These are phyloP conservation scores for Ostreobium quekettii DNA, from an alignment of 139 green algal species.

Conservation along the genomic window DNA sequence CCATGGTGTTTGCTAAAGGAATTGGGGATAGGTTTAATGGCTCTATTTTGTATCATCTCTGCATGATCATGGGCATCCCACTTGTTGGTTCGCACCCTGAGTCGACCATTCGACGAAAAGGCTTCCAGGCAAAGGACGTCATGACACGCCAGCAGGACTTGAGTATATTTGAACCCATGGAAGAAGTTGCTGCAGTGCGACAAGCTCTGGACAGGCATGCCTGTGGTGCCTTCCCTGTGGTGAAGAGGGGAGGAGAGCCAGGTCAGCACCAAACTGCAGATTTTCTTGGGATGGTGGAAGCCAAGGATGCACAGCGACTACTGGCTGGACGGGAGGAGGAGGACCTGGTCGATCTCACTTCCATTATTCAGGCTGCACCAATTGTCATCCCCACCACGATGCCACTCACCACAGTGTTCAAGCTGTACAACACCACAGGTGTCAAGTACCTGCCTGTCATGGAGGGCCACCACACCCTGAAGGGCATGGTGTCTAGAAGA, in stretches of 20 bases:
- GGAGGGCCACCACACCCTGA: constrained; percentile 2
- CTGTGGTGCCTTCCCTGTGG: too few species aligned
- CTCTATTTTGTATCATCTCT: constrained; percentile 14
- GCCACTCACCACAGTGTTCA: not conserved
- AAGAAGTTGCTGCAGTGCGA: too few species aligned
- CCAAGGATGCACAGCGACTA: too few species aligned
- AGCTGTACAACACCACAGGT: constrained; percentile 4
- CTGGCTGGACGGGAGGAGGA: not conserved
- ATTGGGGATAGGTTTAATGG: constrained; percentile 19
- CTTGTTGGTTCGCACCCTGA: constrained; percentile 13
- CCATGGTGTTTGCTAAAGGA: constrained; percentile 12
- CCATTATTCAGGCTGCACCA: not conserved
- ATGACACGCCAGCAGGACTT: too few species aligned
- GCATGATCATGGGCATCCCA: constrained; percentile 4
- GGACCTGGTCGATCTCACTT: not conserved
- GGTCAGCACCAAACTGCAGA: too few species aligned
- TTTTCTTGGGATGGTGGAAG: too few species aligned
- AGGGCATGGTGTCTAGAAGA: constrained; percentile 6
- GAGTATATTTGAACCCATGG: too few species aligned
- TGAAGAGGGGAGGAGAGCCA: too few species aligned
- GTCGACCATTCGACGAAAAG: constrained; percentile 8
- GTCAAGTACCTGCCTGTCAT: constrained; percentile 16
- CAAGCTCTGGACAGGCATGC: too few species aligned
- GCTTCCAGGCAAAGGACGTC: constrained; percentile 1
- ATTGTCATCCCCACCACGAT: constrained; percentile 8